Evolutionary conservation across 1,284 basidiomycete species (phyloP), one percentile per base, ranked within the genome.

Genomic region (Melampsora abietis-canadensis): DNA sequence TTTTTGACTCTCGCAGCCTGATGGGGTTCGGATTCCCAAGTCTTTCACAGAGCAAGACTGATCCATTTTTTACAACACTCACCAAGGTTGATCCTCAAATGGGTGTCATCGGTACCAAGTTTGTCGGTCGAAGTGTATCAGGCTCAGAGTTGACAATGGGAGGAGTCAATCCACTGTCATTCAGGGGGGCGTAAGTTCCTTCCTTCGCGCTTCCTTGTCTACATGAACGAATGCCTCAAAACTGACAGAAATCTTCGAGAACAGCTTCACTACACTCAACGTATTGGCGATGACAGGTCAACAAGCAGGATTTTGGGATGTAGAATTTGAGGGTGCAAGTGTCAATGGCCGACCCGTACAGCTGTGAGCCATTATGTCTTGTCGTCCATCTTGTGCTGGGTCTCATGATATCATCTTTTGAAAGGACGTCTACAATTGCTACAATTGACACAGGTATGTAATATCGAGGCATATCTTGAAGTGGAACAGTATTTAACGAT

Each of bases 1-100:
- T 40, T 40, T 10, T 27, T n/a, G n/a, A 3, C 4, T 19, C 48
- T 19, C 14, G 31, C n/a, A 69, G 67, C 19, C 59, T 69, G 19
- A 69, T 69, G 67, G 67, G 67, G 47, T 69, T 69, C 44, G 67
- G 57, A 14, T 69, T 69, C 31, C 67, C 67, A 19, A 69, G 67
- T 69, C 67, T 69, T 37, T 60, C 67, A 15, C 34, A 69, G 59
- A 69, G 67, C 19, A 60, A 69, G 40, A 44, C 34, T 31, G 27
- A 40, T 15, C 67, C 67, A 31, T 69, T 61, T n/a, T 69, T 69
- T 24, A 69, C 67, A 8, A 59, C 67, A 30, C 34, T 69, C 4
- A 69, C 67, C 24, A 44, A 69, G 61, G 34, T 40, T 19, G 46
- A 44, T 44, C 31, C 17, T 1, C 67, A 48, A 24, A 40, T 59